These are phyloP conservation scores for Globisporangium viniferum DNA, from an alignment of 352 stramenopile species.

Conservation along the genomic window DNA sequence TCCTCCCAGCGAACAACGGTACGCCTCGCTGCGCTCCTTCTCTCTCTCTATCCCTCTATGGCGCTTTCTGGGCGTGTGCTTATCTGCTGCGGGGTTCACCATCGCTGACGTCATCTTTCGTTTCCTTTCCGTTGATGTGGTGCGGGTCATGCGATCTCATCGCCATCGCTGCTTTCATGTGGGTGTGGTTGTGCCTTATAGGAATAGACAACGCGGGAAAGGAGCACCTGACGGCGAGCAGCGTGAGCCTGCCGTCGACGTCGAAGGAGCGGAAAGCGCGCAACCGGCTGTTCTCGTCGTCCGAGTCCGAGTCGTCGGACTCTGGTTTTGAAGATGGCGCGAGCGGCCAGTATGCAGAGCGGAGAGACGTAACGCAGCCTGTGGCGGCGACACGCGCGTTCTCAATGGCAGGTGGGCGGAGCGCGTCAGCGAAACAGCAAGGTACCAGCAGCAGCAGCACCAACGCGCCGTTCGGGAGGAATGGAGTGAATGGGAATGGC, in stretches of 20 bases:
- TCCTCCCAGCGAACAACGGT: neutral
- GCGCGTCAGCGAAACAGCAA: conserved; percentile 13
- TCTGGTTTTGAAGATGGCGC: conserved; percentile 12
- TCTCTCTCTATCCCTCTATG: neutral
- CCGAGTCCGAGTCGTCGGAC: conserved; percentile 19
- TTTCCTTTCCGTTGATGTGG: neutral
- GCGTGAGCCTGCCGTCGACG: conserved; percentile 5
- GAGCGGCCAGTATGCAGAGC: neutral
- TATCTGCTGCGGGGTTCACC: neutral
- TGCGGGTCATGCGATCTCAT: neutral
- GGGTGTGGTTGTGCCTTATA: neutral
- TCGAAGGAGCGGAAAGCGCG: conserved; percentile 18
- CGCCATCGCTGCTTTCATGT: neutral
- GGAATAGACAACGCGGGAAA: neutral
- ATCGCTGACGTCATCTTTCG: conserved; percentile 1
- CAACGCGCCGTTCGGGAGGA: conserved; percentile 1
- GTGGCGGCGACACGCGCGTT: conserved; percentile 4
- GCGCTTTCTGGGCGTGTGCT: neutral
- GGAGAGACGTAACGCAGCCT: neutral
- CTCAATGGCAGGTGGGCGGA: conserved; percentile 7
- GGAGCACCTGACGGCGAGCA: conserved; percentile 6
- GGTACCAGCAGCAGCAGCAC: conserved; percentile 7
- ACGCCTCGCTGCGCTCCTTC: neutral
- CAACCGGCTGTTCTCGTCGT: conserved; percentile 22
- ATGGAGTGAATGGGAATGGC: conserved; percentile 8